A percentile compares a stretch with the other conserved stretches of the same genome.
These are phyloP conservation scores for Macrophomina tecta DNA, from an alignment of 2,329 filamentous ascomycete genomes.

Conservation along the genomic window DNA sequence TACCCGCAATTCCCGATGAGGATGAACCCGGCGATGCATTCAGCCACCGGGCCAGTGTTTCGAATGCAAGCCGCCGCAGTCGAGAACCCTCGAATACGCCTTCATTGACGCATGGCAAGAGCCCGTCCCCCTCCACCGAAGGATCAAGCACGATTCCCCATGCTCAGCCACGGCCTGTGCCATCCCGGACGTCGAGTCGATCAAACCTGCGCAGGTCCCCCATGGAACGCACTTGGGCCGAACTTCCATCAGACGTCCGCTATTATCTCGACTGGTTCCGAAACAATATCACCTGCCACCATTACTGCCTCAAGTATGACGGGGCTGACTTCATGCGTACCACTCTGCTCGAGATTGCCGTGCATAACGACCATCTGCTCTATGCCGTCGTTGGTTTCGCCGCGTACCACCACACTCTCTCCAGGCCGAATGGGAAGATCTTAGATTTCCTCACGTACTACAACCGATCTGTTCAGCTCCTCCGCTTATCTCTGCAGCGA, in stretches of 20 bases:
- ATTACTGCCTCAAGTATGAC: slow-evolving; percentile 80
- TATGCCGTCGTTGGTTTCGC: slow-evolving; percentile 89
- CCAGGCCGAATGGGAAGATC: slow-evolving; percentile 73
- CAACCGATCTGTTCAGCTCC: slow-evolving; percentile 80
- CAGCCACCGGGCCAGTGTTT: slow-evolving; percentile 23
- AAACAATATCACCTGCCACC: slow-evolving; percentile 77
- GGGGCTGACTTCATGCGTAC: slow-evolving; percentile 74
- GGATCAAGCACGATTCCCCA: slow-evolving; percentile 45
- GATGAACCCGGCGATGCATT: slow-evolving; percentile 51
- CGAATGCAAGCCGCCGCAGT: slow-evolving; percentile 34
- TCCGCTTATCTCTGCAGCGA: slow-evolving; percentile 73
- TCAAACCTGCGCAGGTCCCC: slow-evolving; percentile 35
- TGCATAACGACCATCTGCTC: slow-evolving; percentile 79
- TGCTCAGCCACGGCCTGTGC: slow-evolving; percentile 36
- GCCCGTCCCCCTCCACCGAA: slow-evolving; percentile 60
- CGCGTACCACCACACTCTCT: slow-evolving; percentile 81
- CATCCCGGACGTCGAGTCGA: slow-evolving; percentile 43
- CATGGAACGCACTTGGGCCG: slow-evolving; percentile 33
- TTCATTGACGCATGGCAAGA: slow-evolving; percentile 51
- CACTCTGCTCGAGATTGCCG: slow-evolving; percentile 73
- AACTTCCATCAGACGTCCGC: slow-evolving; percentile 72
- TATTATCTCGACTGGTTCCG: slow-evolving; percentile 80
- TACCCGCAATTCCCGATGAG: slow-evolving; percentile 53
- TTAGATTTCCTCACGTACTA: slow-evolving; percentile 88
- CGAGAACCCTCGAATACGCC: slow-evolving; percentile 48